Evolutionary conservation across 2,329 filamentous ascomycete species (phyloP).

Genomic region (Metarhizium guizhouense): DNA sequence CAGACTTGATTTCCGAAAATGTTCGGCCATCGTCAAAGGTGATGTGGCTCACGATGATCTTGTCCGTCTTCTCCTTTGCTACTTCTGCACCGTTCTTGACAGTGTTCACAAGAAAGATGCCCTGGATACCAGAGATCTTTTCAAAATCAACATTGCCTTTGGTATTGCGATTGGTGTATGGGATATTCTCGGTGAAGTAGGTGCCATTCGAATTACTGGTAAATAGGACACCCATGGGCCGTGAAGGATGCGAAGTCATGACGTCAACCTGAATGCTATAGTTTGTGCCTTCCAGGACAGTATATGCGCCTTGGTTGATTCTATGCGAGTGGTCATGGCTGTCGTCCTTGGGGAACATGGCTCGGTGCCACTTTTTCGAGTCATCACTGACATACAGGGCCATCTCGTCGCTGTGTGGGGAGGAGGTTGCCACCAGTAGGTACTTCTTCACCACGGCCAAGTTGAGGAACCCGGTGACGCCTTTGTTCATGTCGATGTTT

Average conservation of each 20-base stretch:
- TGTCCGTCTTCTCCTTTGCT: constrained; percentile 42
- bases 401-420: constrained; percentile 77
- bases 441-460: constrained; percentile 80
- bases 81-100: constrained; percentile 82
- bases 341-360: constrained; percentile 77
- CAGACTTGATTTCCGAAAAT: constrained; percentile 64
- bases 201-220: constrained; percentile 97
- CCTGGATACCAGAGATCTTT: constrained; percentile 84
- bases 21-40: constrained; percentile 93
- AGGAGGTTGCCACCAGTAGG: constrained; percentile 73
- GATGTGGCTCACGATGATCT: constrained; percentile 71
- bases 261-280: constrained; percentile 98
- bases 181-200: constrained; percentile 85
- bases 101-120: constrained; percentile 81
- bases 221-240: constrained; percentile 78
- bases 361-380: constrained; percentile 78
- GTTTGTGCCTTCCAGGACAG: constrained; percentile 88
- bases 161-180: constrained; percentile 79
- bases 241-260: constrained; percentile 56
- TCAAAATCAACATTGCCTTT: constrained; percentile 86
- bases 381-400: constrained; percentile 85
- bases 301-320: constrained; percentile 79
- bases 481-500: constrained; percentile 62
- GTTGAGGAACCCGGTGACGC: constrained; percentile 72
- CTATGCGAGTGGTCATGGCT: constrained; percentile 58